These are phyloP conservation scores for Amanita rubescens DNA, from an alignment of 768 basidiomycete genomes.

Conservation along the genomic window DNA sequence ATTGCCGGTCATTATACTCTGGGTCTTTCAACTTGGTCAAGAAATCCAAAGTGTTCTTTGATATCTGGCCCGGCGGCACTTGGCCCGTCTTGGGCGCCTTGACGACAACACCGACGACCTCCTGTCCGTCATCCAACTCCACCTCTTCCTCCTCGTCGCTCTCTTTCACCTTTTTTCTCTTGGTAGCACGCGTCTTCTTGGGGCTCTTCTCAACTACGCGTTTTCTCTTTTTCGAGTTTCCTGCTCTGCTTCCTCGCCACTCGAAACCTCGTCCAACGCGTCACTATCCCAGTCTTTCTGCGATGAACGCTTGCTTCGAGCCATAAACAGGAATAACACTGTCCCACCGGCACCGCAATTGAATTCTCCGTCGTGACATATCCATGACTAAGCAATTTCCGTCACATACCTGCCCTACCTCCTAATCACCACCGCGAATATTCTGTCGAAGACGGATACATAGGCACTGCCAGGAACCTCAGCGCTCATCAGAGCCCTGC, in stretches of 20 bases:
- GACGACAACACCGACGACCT: conserved; percentile 69
- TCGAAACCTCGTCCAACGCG: conserved; percentile 36
- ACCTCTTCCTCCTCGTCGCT: conserved; percentile 32
- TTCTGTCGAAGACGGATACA: no score
- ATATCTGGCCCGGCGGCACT: conserved; percentile 85
- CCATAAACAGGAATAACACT: no score
- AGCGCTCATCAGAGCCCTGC: no score
- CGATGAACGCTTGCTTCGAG: not conserved
- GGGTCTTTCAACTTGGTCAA: conserved; percentile 62
- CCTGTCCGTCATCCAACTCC: conserved; percentile 55
- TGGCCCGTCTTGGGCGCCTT: conserved; percentile 75
- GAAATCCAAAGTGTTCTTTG: conserved; percentile 80
- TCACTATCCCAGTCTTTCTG: conserved; percentile 31
- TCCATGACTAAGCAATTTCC: no score
- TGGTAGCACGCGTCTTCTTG: conserved; percentile 4
- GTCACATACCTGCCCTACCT: no score
- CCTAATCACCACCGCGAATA: no score
- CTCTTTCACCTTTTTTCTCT: conserved; percentile 20
- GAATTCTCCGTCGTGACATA: no score
- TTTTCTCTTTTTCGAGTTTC: conserved; percentile 20
- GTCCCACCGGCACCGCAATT: no score
- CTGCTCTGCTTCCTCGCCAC: conserved; percentile 5
- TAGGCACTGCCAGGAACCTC: no score
- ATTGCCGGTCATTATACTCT: conserved; percentile 76
- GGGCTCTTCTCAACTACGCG: conserved; percentile 11